Evolutionary conservation across 2,329 filamentous ascomycete genomes (phyloP), one percentile per base, ranked within the genome.

Genomic region (Colletotrichum caudatum): DNA sequence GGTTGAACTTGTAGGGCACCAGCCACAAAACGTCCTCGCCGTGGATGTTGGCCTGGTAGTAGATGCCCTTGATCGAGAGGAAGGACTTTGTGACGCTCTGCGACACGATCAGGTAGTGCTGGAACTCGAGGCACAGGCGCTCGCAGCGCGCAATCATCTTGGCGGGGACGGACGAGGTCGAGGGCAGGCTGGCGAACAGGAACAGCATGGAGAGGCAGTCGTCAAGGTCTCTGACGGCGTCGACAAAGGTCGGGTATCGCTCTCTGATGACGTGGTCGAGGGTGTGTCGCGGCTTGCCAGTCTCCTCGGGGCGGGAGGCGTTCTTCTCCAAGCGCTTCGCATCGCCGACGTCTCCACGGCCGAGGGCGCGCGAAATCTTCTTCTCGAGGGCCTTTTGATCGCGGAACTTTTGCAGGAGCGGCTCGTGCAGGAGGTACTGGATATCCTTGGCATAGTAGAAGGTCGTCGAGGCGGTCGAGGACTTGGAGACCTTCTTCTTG

Each of bases 41-140:
- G 81, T 98, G 94, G 73, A 99, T 97, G 63, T 92, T 98, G 33
- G 95, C 96, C 84, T 98, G 95, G 84, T 98, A 99, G 86, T 99
- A 99, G 78, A 99, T 98, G 73, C 96, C 96, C 87, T 99, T 99
- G 84, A 99, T 98, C 1, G 94, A 97, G 75, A 99, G 85, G 85
- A 99, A 99, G 0, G 95, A 97, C 85, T 98, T 98, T 79, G 94
- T 93, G 76, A 99, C 85, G 77, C 93, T 94, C 83, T 97, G 91
- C 53, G 95, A 97, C 58, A 92, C 89, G 79, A 99, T 99, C 74
- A 99, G 88, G 83, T 97, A 99, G 86, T 98, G 96, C 84, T 98
- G 93, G 82, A 99, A 99, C 84, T 99, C 96, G 81, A 95, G 91
- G 77, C 92, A 95, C 66, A 99, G 85, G 66, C 94, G 91, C 85